phyloP scores from a whole-genome alignment of 495 filamentous ascomycete genomes.

The Neurospora tetrasperma region DNA sequence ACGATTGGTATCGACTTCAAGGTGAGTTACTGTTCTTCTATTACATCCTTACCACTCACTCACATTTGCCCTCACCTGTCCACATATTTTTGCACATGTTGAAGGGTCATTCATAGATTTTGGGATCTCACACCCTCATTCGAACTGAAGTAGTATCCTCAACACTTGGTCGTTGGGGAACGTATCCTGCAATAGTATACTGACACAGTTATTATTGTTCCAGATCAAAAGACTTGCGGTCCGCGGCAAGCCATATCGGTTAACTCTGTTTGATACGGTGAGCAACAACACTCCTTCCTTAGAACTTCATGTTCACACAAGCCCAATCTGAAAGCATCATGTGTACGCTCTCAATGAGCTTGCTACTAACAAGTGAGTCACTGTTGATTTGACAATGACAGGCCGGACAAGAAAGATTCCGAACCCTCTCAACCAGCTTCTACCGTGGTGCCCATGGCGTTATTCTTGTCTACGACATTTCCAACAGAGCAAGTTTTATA shows the following conservation, averaged over 20 bases:
- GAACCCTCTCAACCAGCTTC: constrained; percentile 49
- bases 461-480: constrained; percentile 51
- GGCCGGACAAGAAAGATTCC: constrained; percentile 49
- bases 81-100: neutral
- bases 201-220: neutral
- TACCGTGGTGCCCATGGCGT: constrained; percentile 52
- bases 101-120: neutral
- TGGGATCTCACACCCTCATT: neutral
- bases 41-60: neutral
- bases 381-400: constrained; percentile 2
- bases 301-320: neutral
- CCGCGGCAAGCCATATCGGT: constrained; percentile 42
- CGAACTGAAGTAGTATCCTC: neutral
- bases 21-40: constrained; percentile 19
- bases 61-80: neutral
- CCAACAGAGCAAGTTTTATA: constrained; percentile 42
- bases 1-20: constrained; percentile 56
- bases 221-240: constrained; percentile 39
- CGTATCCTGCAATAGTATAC: neutral
- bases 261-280: constrained; percentile 51
- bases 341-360: neutral
- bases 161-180: neutral
- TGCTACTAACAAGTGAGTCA: neutral
- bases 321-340: neutral
- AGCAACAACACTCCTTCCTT: constrained; percentile 8